Conservation (phyloP, 2,329 filamentous ascomycete genomes). For the Ceratocystis lukuohia region DNA sequence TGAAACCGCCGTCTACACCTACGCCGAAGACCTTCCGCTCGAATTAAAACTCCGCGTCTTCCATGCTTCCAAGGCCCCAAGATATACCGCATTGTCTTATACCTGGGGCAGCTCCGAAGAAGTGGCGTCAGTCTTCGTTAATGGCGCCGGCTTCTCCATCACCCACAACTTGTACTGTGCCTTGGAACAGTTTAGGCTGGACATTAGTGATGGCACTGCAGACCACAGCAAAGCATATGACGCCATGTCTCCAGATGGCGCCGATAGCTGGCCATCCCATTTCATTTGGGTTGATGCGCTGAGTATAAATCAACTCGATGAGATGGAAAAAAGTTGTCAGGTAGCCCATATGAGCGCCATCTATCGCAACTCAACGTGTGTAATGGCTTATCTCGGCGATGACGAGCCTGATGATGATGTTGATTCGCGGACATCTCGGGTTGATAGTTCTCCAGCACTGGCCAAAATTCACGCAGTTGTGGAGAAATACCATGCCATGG, state of each 20-base stretch:
- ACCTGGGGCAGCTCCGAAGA: conserved; percentile 23
- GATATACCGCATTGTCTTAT: conserved; percentile 24
- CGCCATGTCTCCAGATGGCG: background rate
- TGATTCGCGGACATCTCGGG: background rate
- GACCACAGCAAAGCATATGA: background rate
- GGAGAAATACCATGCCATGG: conserved; percentile 15
- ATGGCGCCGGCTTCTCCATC: conserved; percentile 21
- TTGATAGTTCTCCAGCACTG: conserved; percentile 12
- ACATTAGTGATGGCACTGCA: conserved; percentile 19
- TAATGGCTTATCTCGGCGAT: conserved; percentile 21
- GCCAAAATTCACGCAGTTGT: conserved; percentile 19
- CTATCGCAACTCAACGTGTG: conserved; percentile 21
- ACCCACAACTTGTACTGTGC: conserved; percentile 25
- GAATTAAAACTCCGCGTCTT: conserved; percentile 15
- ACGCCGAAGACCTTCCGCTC: conserved; percentile 11
- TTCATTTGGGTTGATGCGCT: conserved; percentile 24
- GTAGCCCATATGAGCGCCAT: conserved; percentile 23
- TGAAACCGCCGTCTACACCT: background rate
- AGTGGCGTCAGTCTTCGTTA: conserved; percentile 21
- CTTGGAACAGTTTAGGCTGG: conserved; percentile 23
- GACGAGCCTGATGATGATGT: background rate
- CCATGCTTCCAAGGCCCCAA: conserved; percentile 14
- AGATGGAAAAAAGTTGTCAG: conserved; percentile 22
- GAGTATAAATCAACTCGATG: conserved; percentile 23
- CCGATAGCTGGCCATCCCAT: conserved; percentile 15